A percentile compares a stretch with the other conserved stretches of the same genome.
Evolutionary conservation across 129 eudicot genomes (phyloP).

Genomic region (Flaveria trinervia): DNA sequence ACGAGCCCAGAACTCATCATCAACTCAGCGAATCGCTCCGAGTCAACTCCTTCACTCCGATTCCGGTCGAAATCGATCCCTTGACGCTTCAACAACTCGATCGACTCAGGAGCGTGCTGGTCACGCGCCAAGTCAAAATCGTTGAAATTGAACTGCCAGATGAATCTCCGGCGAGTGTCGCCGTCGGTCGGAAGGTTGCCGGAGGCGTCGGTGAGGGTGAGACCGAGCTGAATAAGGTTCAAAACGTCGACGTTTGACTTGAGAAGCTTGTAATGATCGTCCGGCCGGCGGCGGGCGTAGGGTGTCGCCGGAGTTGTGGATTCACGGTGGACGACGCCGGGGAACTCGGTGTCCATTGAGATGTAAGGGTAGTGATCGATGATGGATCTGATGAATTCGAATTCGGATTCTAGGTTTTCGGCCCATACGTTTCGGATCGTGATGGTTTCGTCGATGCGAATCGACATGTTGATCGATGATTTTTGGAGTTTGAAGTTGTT

Average conservation of each 20-base stretch:
- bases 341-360: slow-evolving; percentile 96
- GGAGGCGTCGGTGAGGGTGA: slow-evolving; percentile 63
- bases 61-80: slow-evolving; percentile 70
- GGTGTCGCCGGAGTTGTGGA: not conserved
- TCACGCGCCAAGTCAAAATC: slow-evolving; percentile 70
- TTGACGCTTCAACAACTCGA: slow-evolving; percentile 54
- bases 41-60: slow-evolving; percentile 57
- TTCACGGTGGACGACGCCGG: slow-evolving; percentile 51
- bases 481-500: not conserved
- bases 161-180: slow-evolving; percentile 31
- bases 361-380: slow-evolving; percentile 63
- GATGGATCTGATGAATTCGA: slow-evolving; percentile 44
- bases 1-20: slow-evolving; percentile 75
- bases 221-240: slow-evolving; percentile 70
- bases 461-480: not conserved
- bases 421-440: slow-evolving; percentile 72
- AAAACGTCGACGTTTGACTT: slow-evolving; percentile 77
- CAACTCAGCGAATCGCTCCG: slow-evolving; percentile 63
- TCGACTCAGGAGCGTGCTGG: slow-evolving; percentile 64
- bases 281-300: slow-evolving; percentile 25
- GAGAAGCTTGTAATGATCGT: slow-evolving; percentile 50
- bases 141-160: slow-evolving; percentile 79
- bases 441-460: slow-evolving; percentile 36
- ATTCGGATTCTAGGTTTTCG: slow-evolving; percentile 58
- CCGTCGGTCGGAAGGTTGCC: slow-evolving; percentile 71